Percentiles rank a stretch among this genome's conserved stretches.
Conservation (phyloP, 768 basidiomycete genomes). For the Russula vinacea region DNA sequence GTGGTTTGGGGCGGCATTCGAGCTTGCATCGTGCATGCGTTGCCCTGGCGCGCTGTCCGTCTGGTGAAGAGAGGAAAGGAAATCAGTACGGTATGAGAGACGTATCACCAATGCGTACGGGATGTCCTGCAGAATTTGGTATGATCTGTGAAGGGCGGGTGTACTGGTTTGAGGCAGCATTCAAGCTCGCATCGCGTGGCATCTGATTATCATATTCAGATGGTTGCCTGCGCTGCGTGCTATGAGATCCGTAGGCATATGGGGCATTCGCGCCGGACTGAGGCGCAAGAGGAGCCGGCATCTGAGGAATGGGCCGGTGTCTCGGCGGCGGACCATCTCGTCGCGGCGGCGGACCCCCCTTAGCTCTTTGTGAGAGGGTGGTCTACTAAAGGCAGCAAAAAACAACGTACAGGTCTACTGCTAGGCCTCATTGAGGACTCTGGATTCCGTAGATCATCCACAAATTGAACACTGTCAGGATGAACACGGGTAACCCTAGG, state of each 20-base stretch:
- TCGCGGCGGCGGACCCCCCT: background rate
- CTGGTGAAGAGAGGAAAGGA: background rate
- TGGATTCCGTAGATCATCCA: background rate
- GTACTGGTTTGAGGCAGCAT: background rate
- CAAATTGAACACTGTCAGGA: background rate
- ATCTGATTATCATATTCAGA: conserved; percentile 3
- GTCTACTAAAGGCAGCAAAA: background rate
- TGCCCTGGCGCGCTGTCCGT: background rate
- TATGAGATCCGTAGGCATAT: background rate
- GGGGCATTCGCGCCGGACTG: background rate
- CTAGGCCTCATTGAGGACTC: background rate
- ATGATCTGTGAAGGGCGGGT: background rate
- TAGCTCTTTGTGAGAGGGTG: background rate
- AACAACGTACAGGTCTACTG: conserved; percentile 9
- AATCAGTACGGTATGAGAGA: background rate
- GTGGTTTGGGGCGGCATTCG: background rate
- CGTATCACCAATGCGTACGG: conserved; percentile 11
- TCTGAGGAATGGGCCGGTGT: conserved; percentile 16
- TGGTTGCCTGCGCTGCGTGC: background rate
- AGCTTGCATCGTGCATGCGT: background rate
- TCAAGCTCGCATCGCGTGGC: background rate
- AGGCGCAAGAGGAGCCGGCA: conserved; percentile 25
- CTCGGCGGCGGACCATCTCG: conserved; percentile 20
- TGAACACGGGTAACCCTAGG: background rate
- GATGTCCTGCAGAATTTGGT: background rate